A percentile compares a stretch with the other conserved stretches of the same genome.
Conservation (phyloP, 441 rosid genomes). For the Brassica balearica region DNA sequence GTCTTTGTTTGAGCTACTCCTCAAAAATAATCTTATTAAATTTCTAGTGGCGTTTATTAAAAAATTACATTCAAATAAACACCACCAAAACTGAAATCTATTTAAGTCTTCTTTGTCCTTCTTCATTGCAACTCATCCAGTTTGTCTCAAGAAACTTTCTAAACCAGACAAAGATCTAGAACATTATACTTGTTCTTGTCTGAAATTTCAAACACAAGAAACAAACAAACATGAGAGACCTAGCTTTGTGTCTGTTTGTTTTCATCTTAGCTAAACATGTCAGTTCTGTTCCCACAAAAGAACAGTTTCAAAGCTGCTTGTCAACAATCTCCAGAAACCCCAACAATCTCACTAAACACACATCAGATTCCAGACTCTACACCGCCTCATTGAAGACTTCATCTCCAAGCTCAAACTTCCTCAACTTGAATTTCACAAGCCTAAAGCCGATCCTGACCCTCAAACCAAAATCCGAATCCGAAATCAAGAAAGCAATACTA, state of each 20-base stretch:
- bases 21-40: conserved; percentile 22
- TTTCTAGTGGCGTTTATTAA: neutral
- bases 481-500: conserved; percentile 46
- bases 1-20: neutral
- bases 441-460: conserved; percentile 51
- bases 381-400: conserved; percentile 45
- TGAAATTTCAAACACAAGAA: conserved; percentile 37
- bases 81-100: neutral
- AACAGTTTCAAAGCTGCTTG: conserved; percentile 54
- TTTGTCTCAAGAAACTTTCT: conserved; percentile 27
- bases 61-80: conserved; percentile 18
- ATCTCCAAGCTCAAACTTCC: conserved; percentile 55
- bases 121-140: conserved; percentile 35
- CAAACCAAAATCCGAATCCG: conserved; percentile 46
- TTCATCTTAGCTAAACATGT: conserved; percentile 33
- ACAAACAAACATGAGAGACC: conserved; percentile 21
- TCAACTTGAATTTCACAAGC: conserved; percentile 47
- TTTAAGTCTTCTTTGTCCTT: neutral
- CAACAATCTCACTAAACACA: conserved; percentile 36
- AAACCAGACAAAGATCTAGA: conserved; percentile 27
- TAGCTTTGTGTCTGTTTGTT: conserved; percentile 36
- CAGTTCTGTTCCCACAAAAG: conserved; percentile 41
- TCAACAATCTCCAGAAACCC: conserved; percentile 44
- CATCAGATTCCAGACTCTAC: conserved; percentile 45
- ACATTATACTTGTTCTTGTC: conserved; percentile 3